Percentiles rank a stretch among this genome's conserved stretches.
phyloP scores from a whole-genome alignment of 179 eudicot species.

The Dionaea muscipula region DNA sequence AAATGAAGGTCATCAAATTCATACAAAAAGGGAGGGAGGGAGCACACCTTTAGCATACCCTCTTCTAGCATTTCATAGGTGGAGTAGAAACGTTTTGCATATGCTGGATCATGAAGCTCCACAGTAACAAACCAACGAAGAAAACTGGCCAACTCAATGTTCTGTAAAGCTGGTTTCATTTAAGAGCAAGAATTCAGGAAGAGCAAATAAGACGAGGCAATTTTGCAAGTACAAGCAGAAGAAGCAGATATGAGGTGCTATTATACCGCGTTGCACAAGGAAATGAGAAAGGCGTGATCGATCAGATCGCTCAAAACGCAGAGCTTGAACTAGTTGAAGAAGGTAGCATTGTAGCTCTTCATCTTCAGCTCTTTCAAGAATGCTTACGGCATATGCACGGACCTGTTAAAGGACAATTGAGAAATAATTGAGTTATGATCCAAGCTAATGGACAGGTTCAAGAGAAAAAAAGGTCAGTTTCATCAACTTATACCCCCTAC shows the following conservation, averaged over 20 bases:
- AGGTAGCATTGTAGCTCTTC: constrained; percentile 97
- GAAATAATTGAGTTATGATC: constrained; percentile 5
- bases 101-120: constrained; percentile 87
- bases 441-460: background rate
- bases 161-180: constrained; percentile 49
- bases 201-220: constrained; percentile 3
- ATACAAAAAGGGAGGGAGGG: background rate
- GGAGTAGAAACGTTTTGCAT: constrained; percentile 88
- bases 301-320: constrained; percentile 95
- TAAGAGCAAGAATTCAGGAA: constrained; percentile 3
- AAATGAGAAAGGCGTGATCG: constrained; percentile 86
- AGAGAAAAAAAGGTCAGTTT: no score
- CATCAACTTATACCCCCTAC: no score
- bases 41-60: constrained; percentile 70
- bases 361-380: constrained; percentile 93
- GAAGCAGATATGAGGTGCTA: constrained; percentile 1
- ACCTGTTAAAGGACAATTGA: constrained; percentile 37
- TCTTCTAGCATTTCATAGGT: constrained; percentile 86
- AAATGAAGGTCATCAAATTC: no score
- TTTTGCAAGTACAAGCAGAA: constrained; percentile 5
- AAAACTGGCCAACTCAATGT: constrained; percentile 93
- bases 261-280: constrained; percentile 83
- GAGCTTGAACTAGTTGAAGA: constrained; percentile 97
- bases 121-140: constrained; percentile 98
- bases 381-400: constrained; percentile 93